A percentile compares a stretch with the other conserved stretches of the same genome.
phyloP scores from a whole-genome alignment of 2,329 filamentous ascomycete species.

The Cadophora gregata region DNA sequence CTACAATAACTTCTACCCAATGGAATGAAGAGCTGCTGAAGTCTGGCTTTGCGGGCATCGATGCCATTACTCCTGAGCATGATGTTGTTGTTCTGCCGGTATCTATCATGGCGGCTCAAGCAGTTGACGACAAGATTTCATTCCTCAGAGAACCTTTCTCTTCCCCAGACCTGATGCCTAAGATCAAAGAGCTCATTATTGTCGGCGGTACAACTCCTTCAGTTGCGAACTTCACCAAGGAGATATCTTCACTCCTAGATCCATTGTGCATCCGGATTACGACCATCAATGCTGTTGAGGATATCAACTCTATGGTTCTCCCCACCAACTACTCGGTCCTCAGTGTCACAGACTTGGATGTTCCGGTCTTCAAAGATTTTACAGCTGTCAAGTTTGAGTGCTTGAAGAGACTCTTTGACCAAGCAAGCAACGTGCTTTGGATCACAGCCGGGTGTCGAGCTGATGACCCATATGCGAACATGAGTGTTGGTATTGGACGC shows the following conservation, averaged over 20 bases:
- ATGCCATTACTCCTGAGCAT: slow-evolving; percentile 1
- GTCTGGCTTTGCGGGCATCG: slow-evolving; percentile 12
- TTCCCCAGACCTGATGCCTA: background rate
- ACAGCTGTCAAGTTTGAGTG: slow-evolving; percentile 34
- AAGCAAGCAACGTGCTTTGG: slow-evolving; percentile 32
- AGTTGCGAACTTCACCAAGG: slow-evolving; percentile 13
- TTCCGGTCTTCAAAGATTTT: slow-evolving; percentile 38
- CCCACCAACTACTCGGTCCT: slow-evolving; percentile 26
- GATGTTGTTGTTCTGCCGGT: background rate
- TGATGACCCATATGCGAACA: slow-evolving; percentile 29
- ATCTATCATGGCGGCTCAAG: slow-evolving; percentile 16
- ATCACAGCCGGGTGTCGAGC: slow-evolving; percentile 24
- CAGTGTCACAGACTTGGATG: slow-evolving; percentile 42
- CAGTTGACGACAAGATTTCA: slow-evolving; percentile 26
- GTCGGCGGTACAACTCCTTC: slow-evolving; percentile 14
- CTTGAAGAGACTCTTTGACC: slow-evolving; percentile 32
- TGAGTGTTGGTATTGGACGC: slow-evolving; percentile 29
- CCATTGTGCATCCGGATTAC: background rate
- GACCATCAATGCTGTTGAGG: background rate
- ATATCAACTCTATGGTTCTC: background rate
- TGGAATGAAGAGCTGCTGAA: background rate
- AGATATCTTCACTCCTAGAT: background rate
- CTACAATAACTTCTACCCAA: background rate
- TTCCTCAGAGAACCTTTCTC: slow-evolving; percentile 21
- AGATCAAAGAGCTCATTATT: slow-evolving; percentile 12